These are phyloP conservation scores for Nemania sp. DNA, from an alignment of 2,329 filamentous ascomycete species.

Conservation along the genomic window DNA sequence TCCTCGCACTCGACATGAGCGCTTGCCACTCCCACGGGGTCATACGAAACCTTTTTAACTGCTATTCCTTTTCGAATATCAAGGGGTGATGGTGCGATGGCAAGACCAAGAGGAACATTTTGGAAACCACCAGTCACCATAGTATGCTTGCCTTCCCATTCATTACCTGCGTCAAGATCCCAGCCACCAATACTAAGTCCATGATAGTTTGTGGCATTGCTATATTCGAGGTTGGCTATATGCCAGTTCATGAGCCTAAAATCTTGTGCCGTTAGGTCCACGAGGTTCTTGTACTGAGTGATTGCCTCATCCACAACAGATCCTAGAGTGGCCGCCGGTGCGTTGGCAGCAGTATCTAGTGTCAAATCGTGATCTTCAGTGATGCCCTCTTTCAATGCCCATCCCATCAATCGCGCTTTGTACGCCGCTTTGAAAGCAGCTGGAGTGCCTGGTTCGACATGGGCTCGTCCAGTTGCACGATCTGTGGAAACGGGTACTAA, in stretches of 20 bases:
- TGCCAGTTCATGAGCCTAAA: constrained; percentile 96
- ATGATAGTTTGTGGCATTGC: constrained; percentile 86
- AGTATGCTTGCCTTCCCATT: constrained; percentile 93
- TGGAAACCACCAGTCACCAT: constrained; percentile 95
- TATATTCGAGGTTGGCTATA: constrained; percentile 96
- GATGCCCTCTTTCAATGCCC: constrained; percentile 69
- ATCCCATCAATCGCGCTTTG: constrained; percentile 81
- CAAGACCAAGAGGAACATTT: constrained; percentile 84
- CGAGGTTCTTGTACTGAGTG: constrained; percentile 78
- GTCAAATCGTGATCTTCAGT: constrained; percentile 69
- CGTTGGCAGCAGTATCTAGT: constrained; percentile 66
- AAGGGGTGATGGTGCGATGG: constrained; percentile 74
- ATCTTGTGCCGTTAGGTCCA: constrained; percentile 83
- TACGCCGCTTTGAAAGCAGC: constrained; percentile 73
- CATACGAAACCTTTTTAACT: constrained; percentile 72
- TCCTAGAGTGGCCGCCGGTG: constrained; percentile 74
- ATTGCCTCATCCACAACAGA: constrained; percentile 93
- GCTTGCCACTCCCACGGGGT: constrained; percentile 52
- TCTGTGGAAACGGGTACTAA: constrained; percentile 67
- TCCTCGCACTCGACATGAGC: constrained; percentile 75
- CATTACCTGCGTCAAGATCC: constrained; percentile 97
- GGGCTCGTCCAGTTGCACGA: constrained; percentile 71
- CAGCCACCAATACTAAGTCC: constrained; percentile 87
- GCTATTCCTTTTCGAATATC: constrained; percentile 74
- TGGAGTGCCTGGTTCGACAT: constrained; percentile 70